A percentile compares a stretch with the other conserved stretches of the same genome.
Evolutionary conservation across 2,329 filamentous ascomycete species (phyloP).

Genomic region (Blumeria graminis): DNA sequence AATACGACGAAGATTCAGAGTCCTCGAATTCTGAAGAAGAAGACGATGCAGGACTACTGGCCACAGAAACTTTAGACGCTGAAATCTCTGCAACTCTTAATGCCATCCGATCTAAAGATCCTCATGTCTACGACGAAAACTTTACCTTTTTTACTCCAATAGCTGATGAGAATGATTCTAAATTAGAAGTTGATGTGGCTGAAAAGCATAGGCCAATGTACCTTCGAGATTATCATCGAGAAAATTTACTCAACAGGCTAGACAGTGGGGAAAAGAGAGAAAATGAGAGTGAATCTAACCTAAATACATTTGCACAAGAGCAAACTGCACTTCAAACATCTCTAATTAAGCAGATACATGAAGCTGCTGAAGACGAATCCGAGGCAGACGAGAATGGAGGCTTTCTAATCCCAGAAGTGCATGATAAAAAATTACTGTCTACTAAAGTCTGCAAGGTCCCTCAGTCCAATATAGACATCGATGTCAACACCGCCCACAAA

Average conservation of each 20-base stretch:
- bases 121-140: slow-evolving; percentile 63
- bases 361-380: slow-evolving; percentile 23
- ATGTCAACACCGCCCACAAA: slow-evolving; percentile 56
- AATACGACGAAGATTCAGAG: slow-evolving; percentile 31
- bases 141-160: slow-evolving; percentile 52
- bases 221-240: slow-evolving; percentile 73
- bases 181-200: slow-evolving; percentile 14
- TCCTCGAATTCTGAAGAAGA: slow-evolving; percentile 56
- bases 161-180: slow-evolving; percentile 11
- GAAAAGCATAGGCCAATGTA: slow-evolving; percentile 68
- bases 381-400: slow-evolving; percentile 30
- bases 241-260: slow-evolving; percentile 59
- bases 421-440: not conserved
- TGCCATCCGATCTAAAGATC: slow-evolving; percentile 77
- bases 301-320: slow-evolving; percentile 61
- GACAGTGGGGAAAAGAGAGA: slow-evolving; percentile 24
- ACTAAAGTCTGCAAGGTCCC: slow-evolving; percentile 16
- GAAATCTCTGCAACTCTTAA: slow-evolving; percentile 71
- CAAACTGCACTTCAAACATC: slow-evolving; percentile 61
- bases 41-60: slow-evolving; percentile 73
- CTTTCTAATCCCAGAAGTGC: slow-evolving; percentile 50
- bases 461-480: slow-evolving; percentile 20
- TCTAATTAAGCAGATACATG: slow-evolving; percentile 61
- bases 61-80: slow-evolving; percentile 61
- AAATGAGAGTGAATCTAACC: slow-evolving; percentile 28